Percentiles rank a stretch among this genome's conserved stretches.
phyloP scores from a whole-genome alignment of 805 yeast genomes.

The Wickerhamomyces alni region DNA sequence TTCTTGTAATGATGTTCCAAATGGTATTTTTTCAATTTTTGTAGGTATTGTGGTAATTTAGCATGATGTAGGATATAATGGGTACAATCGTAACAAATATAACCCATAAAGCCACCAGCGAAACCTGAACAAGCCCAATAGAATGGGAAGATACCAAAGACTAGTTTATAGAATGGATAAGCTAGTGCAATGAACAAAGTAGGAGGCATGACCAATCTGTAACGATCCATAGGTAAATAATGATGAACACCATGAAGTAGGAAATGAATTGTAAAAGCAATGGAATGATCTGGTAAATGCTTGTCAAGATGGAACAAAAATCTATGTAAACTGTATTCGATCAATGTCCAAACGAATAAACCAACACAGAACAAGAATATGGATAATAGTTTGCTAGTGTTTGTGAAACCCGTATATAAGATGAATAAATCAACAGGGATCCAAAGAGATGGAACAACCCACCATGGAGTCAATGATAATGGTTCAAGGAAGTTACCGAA shows the following conservation, averaged over 20 bases:
- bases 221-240: slow-evolving; percentile 93
- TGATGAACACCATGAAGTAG: slow-evolving; percentile 95
- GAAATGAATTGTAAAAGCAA: slow-evolving; percentile 79
- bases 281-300: slow-evolving; percentile 73
- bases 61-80: slow-evolving; percentile 93
- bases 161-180: slow-evolving; percentile 74
- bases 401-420: slow-evolving; percentile 51
- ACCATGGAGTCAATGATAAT: slow-evolving; percentile 88
- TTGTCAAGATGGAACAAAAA: slow-evolving; percentile 90
- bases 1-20: slow-evolving; percentile 97
- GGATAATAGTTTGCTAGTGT: slow-evolving; percentile 39
- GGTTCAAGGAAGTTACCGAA: slow-evolving; percentile 96
- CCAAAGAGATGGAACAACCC: slow-evolving; percentile 85
- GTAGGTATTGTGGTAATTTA: slow-evolving; percentile 68
- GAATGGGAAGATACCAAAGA: slow-evolving; percentile 72
- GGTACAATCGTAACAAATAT: slow-evolving; percentile 85
- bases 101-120: slow-evolving; percentile 95
- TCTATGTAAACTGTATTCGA: slow-evolving; percentile 86
- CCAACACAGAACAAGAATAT: slow-evolving; percentile 67
- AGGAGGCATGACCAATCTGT: slow-evolving; percentile 96
- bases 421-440: slow-evolving; percentile 69
- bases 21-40: slow-evolving; percentile 81
- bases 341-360: slow-evolving; percentile 86
- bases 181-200: slow-evolving; percentile 67
- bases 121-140: slow-evolving; percentile 86